Evolutionary conservation across 108 stramenopile species (phyloP).

Genomic region (Cyclostephanos invisitatus): DNA sequence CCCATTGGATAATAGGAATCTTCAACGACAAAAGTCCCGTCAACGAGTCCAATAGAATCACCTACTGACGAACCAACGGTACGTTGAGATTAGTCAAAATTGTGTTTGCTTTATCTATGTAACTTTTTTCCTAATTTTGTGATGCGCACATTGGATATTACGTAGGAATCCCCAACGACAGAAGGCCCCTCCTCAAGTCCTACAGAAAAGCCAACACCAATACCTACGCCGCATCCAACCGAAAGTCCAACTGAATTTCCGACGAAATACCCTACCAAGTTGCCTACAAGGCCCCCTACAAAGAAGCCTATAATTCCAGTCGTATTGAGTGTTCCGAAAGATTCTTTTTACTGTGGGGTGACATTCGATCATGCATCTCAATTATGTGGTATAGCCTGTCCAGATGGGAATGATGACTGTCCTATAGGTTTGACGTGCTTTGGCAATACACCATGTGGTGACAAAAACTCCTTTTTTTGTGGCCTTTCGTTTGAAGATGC

Average conservation of each 20-base stretch:
- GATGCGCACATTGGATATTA: not conserved
- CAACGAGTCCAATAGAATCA: not conserved
- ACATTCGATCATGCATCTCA: conserved; percentile 45
- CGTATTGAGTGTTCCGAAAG: conserved; percentile 41
- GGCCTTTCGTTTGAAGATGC: conserved; percentile 82
- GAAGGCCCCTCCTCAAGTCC: not conserved
- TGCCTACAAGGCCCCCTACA: conserved; percentile 37
- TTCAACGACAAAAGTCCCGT: conserved; percentile 11
- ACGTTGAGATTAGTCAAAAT: not conserved
- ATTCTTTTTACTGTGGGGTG: conserved; percentile 51
- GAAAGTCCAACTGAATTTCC: conserved; percentile 32
- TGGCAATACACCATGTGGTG: conserved; percentile 51
- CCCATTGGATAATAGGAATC: too few relatives aligned
- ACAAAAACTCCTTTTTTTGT: conserved; percentile 63
- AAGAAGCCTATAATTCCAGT: conserved; percentile 43
- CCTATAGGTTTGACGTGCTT: conserved; percentile 43
- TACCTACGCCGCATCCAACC: conserved; percentile 27
- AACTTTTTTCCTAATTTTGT: not conserved
- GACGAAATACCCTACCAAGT: conserved; percentile 30
- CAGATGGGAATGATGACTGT: conserved; percentile 43
- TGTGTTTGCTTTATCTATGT: too few relatives aligned
- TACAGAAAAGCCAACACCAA: conserved; percentile 5
- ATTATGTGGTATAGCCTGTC: conserved; percentile 40
- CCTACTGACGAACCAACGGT: not conserved
- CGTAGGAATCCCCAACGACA: conserved; percentile 6